Evolutionary conservation across 2,329 filamentous ascomycete species (phyloP).

Genomic region (Hymenoscyphus occultus): DNA sequence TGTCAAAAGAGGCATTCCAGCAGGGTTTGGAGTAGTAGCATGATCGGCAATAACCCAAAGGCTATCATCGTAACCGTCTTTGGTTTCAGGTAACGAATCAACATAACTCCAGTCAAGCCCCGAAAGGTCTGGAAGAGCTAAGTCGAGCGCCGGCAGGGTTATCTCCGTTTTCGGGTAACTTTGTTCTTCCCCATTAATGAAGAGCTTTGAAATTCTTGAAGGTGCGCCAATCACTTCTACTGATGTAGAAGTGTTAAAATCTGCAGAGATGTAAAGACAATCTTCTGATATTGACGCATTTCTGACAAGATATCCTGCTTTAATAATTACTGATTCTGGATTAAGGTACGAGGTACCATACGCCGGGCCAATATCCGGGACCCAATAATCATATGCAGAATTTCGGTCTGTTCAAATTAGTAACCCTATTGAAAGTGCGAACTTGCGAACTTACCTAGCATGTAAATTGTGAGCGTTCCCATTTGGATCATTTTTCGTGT

Average conservation of each 20-base stretch:
- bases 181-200: conserved; percentile 54
- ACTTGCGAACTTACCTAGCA: conserved; percentile 4
- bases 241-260: conserved; percentile 66
- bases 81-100: conserved; percentile 68
- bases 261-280: conserved; percentile 61
- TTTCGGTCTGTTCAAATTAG: conserved; percentile 53
- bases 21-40: conserved; percentile 58
- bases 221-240: conserved; percentile 67
- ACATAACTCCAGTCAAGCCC: conserved; percentile 64
- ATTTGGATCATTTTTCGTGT: conserved; percentile 51
- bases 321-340: conserved; percentile 52
- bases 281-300: conserved; percentile 53
- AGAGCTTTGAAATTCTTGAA: conserved; percentile 48
- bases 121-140: conserved; percentile 56
- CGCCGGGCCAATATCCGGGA: conserved; percentile 48
- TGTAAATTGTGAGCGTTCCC: conserved; percentile 34
- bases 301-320: conserved; percentile 63
- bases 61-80: conserved; percentile 63
- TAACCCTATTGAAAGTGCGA: not conserved
- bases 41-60: conserved; percentile 61
- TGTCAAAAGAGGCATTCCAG: conserved; percentile 47
- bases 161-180: conserved; percentile 41
- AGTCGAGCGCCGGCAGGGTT: conserved; percentile 43
- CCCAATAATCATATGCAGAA: conserved; percentile 68
- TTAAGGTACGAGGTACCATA: conserved; percentile 33